These are phyloP conservation scores for Wilhelminamyces savonicus DNA, from an alignment of 805 yeast genomes.

Conservation along the genomic window DNA sequence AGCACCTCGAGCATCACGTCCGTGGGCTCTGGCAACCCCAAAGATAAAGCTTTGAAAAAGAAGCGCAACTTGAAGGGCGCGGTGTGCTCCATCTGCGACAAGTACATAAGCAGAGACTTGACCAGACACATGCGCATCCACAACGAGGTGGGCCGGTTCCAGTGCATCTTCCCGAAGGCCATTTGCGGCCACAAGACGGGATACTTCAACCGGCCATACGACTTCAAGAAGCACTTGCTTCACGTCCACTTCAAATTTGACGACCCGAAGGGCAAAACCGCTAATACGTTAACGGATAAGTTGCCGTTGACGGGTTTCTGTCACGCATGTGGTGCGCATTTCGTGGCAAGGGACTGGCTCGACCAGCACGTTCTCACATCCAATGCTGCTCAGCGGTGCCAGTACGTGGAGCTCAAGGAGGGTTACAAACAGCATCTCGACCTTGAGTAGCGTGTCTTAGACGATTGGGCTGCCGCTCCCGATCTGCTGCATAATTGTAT, in stretches of 20 bases:
- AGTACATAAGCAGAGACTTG: constrained; percentile 34
- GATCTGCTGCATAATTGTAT: too few relatives aligned
- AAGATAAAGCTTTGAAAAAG: constrained; percentile 10
- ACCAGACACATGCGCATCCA: constrained; percentile 39
- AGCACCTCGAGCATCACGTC: background rate
- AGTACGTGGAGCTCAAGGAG: too few relatives aligned
- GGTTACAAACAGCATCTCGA: too few relatives aligned
- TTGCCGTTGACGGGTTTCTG: constrained; percentile 32
- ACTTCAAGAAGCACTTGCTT: constrained; percentile 38
- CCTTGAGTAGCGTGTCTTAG: too few relatives aligned
- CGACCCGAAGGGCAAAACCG: constrained; percentile 33
- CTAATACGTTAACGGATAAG: constrained; percentile 36
- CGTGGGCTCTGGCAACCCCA: background rate
- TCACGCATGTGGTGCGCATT: constrained; percentile 42
- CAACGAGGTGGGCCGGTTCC: constrained; percentile 37
- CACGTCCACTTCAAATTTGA: constrained; percentile 38
- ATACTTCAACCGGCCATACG: constrained; percentile 40
- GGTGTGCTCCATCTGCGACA: constrained; percentile 33
- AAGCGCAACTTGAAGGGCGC: constrained; percentile 29
- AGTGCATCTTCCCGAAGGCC: constrained; percentile 34
- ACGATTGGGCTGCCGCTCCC: too few relatives aligned
- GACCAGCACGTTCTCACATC: constrained; percentile 46
- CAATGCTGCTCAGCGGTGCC: constrained; percentile 3
- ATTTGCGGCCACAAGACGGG: constrained; percentile 37
- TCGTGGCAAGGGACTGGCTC: constrained; percentile 50